Evolutionary conservation across 306 rosid genomes (phyloP).

Genomic region (Vigna hirtella): DNA sequence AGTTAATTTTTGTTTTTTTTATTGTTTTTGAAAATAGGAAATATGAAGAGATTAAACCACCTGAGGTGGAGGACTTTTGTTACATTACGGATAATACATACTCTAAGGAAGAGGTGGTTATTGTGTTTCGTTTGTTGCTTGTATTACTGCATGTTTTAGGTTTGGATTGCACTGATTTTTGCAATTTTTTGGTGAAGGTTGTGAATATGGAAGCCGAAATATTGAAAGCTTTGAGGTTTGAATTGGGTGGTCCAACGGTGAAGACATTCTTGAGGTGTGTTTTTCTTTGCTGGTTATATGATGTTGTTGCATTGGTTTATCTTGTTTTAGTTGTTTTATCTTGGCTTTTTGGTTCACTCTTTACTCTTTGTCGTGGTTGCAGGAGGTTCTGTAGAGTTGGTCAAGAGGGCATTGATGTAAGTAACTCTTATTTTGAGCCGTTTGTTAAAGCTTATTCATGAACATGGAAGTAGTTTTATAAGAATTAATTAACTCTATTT

Average conservation of each 20-base stretch:
- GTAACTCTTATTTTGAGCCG: slow-evolving; percentile 12
- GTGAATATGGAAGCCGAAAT: slow-evolving; percentile 89
- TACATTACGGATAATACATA: slow-evolving; percentile 78
- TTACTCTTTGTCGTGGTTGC: slow-evolving; percentile 21
- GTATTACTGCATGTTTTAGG: not conserved
- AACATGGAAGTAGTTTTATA: not conserved
- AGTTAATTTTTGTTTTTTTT: not conserved
- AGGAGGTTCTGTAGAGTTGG: slow-evolving; percentile 71
- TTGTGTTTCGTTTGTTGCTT: not conserved
- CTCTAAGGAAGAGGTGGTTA: slow-evolving; percentile 66
- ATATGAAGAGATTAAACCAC: slow-evolving; percentile 93
- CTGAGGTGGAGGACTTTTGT: slow-evolving; percentile 79
- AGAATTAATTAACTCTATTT: not conserved
- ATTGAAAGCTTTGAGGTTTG: slow-evolving; percentile 71
- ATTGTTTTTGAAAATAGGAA: slow-evolving; percentile 53
- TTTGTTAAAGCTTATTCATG: not conserved
- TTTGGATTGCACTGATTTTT: slow-evolving; percentile 8
- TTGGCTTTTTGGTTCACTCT: not conserved
- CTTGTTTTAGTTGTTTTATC: not conserved
- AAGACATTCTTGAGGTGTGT: slow-evolving; percentile 77
- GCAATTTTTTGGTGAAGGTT: slow-evolving; percentile 54
- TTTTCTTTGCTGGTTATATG: not conserved
- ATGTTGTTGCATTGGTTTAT: not conserved
- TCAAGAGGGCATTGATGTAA: slow-evolving; percentile 62
- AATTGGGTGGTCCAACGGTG: slow-evolving; percentile 84